Evolutionary conservation across 441 rosid genomes (phyloP), one percentile per base, ranked within the genome.

Genomic region (Aleurites moluccanus): DNA sequence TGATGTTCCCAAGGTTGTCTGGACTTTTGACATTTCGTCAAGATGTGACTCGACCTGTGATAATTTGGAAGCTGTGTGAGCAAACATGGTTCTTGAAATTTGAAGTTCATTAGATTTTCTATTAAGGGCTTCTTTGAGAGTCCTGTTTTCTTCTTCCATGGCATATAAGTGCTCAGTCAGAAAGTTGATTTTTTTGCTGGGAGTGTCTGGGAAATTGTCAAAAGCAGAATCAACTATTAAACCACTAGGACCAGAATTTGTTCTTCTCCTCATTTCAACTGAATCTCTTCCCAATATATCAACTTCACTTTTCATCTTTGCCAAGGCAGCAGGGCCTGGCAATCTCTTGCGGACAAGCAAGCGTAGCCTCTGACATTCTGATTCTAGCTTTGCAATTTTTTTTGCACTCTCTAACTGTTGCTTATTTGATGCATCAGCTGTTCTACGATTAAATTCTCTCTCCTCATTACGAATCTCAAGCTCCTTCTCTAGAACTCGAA

Each of bases 331-430:
- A 0, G 96, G 94, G 63, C 97, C 97, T 0, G 92, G 97, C 75
- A 90, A 84, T 70, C 97, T 83, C 83, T 96, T 96, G 66, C 90
- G 85, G 62, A 92, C 87, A 21, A 96, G 86, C 23, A 86, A 52
- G 11, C 97, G 92, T 63, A 96, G 85, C 82, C 95, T 83, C 75
- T 93, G 97, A 82, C 96, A 91, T 81, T 96, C 99, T 64, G 88
- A 83, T 84, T 96, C 98, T 16, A 96, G 80, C 85, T 90, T 93
- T 4, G 94, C 88, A 80, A 93, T 88, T 81, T 88, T 96, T 87
- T 85, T 93, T 50, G 86, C 88, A 80, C 83, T 88, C 82, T 89
- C 94, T 64, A 89, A 79, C 79, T 93, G 92, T 75, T 88, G 91
- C 76, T 85, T 91, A 82, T 91, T 92, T 0, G 93, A 87, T 73